A percentile compares a stretch with the other conserved stretches of the same genome.
Evolutionary conservation across 1,284 basidiomycete genomes (phyloP).

Genomic region (Hemileia vastatrix): DNA sequence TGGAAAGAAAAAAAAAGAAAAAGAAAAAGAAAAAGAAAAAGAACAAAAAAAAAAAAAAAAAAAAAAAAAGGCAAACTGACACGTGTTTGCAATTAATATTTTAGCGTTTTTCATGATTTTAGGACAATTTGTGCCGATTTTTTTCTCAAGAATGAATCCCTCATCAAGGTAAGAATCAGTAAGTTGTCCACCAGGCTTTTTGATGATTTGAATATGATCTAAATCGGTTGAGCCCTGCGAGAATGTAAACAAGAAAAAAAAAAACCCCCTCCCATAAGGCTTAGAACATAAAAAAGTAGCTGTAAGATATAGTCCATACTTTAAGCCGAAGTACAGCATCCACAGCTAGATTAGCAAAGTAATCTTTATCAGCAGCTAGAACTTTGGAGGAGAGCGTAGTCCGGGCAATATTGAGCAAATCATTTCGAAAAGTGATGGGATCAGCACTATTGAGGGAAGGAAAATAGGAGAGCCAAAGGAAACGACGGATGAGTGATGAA

Average conservation of each 20-base stretch:
- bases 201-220: constrained; percentile 99
- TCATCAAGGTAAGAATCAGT: constrained; percentile 98
- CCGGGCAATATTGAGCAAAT: constrained; percentile 89
- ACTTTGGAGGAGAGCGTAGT: constrained; percentile 97
- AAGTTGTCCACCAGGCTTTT: constrained; percentile 96
- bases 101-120: constrained; percentile 91
- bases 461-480: background rate
- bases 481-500: constrained; percentile 14
- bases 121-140: constrained; percentile 86
- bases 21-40: background rate
- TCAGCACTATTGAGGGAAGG: constrained; percentile 53
- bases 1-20: background rate
- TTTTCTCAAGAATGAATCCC: constrained; percentile 97
- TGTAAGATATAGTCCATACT: constrained; percentile 49
- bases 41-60: background rate
- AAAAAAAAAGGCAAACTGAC: constrained; percentile 49
- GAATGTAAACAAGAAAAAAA: background rate
- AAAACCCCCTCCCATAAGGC: background rate
- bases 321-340: constrained; percentile 91
- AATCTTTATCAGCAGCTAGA: constrained; percentile 90
- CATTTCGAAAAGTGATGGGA: constrained; percentile 65
- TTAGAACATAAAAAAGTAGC: background rate
- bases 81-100: constrained; percentile 95
- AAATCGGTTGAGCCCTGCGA: constrained; percentile 80
- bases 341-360: constrained; percentile 96